These are phyloP conservation scores for Neurospora sp. DNA, from an alignment of 2,329 filamentous ascomycete species.

Conservation along the genomic window DNA sequence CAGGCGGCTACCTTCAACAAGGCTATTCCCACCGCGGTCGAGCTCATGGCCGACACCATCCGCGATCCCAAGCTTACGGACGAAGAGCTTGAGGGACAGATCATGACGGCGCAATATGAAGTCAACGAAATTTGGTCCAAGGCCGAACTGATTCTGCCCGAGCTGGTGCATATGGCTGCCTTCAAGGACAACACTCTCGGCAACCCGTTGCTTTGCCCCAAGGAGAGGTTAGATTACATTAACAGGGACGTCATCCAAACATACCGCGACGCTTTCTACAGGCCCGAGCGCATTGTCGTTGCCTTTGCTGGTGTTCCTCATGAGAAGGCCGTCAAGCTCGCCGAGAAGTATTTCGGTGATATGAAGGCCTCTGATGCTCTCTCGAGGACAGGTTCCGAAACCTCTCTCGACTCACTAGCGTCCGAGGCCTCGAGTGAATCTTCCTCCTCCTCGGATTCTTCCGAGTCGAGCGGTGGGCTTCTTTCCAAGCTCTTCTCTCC, in stretches of 20 bases:
- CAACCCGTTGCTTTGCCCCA: slow-evolving; percentile 84
- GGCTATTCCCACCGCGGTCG: slow-evolving; percentile 73
- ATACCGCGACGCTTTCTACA: slow-evolving; percentile 78
- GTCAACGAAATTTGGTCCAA: slow-evolving; percentile 97
- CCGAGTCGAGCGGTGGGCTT: slow-evolving; percentile 40
- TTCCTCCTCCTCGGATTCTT: slow-evolving; percentile 22
- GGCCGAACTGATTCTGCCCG: slow-evolving; percentile 89
- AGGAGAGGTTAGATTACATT: slow-evolving; percentile 70
- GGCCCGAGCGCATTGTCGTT: slow-evolving; percentile 83
- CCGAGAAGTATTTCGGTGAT: slow-evolving; percentile 82
- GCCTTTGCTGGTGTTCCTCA: slow-evolving; percentile 92
- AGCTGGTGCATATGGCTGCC: slow-evolving; percentile 89
- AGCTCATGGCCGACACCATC: slow-evolving; percentile 85
- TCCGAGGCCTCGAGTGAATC: slow-evolving; percentile 26
- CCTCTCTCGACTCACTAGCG: slow-evolving; percentile 34
- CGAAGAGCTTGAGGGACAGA: slow-evolving; percentile 75
- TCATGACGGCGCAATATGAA: slow-evolving; percentile 89
- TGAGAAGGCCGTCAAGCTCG: slow-evolving; percentile 64
- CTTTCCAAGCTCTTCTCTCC: slow-evolving; percentile 72
- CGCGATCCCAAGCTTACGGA: slow-evolving; percentile 77
- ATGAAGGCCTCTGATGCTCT: slow-evolving; percentile 55
- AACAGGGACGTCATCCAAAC: slow-evolving; percentile 61
- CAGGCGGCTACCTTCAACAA: slow-evolving; percentile 97
- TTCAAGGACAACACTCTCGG: slow-evolving; percentile 95
- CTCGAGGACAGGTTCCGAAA: slow-evolving; percentile 49